Evolutionary conservation across 2,329 filamentous ascomycete species (phyloP), one percentile per base, ranked within the genome.

Genomic region (Geosmithia morbida): DNA sequence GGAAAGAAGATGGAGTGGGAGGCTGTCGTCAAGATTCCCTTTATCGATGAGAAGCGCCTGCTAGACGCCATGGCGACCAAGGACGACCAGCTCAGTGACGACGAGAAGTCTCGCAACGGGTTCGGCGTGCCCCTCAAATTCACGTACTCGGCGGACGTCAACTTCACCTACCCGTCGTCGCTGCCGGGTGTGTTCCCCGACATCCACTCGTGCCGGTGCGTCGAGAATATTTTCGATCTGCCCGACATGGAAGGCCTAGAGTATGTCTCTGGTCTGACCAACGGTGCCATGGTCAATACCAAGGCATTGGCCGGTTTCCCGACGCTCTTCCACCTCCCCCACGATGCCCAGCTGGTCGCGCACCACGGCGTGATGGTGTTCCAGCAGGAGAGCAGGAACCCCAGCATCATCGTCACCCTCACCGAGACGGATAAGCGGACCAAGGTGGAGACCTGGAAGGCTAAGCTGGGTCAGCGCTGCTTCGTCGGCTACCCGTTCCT

Each of bases 1-100:
- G 94, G 92, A 50, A 98, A 98, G 71, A 98, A 95, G 69, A 94
- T 95, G 85, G 94, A 98, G 53, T 98, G 92, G 92, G 92, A 98
- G 61, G 92, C 92, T 26, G 90, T 98, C 39, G 88, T 98, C 53
- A 98, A 97, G 65, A 98, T 98, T 58, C 92, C 92, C 0, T 98
- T 98, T 65, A 98, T 98, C 52, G 87, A 98, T 49, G 90, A 98
- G 62, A 79, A 83, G 56, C 79, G 92, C 22, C 70, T 98, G 2
- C 71, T 98, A 48, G 67, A 72, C 39, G 92, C 90, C 7, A 96
- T 98, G 85, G 82, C 75, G 16, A 81, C 88, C 7, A 88, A 83
- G 61, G 89, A 97, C 53, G 70, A 81, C 41, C 66, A 85, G 2
- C 71, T 98, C n/a, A 79, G 79, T 2, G 74, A 81, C 2, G 86